These are phyloP conservation scores for Colletotrichum noveboracense DNA, from an alignment of 2,329 filamentous ascomycete species.

Conservation along the genomic window DNA sequence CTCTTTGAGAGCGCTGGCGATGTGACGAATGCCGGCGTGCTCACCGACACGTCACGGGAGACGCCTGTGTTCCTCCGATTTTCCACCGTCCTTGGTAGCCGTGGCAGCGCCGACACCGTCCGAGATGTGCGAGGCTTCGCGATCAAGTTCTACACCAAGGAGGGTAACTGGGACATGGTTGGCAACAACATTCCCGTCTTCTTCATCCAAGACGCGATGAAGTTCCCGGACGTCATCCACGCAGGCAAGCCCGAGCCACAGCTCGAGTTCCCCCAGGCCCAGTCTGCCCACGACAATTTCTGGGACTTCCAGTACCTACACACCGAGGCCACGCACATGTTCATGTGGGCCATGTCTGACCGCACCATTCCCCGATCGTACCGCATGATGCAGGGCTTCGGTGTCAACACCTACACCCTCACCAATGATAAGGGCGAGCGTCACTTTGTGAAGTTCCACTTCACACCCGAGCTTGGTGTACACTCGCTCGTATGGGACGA, in stretches of 20 bases:
- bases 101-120: slow-evolving; percentile 80
- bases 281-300: slow-evolving; percentile 76
- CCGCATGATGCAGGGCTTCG: slow-evolving; percentile 88
- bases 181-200: slow-evolving; percentile 75
- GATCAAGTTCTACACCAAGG: slow-evolving; percentile 77
- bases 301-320: slow-evolving; percentile 77
- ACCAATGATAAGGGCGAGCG: slow-evolving; percentile 71
- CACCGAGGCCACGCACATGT: slow-evolving; percentile 78
- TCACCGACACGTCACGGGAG: slow-evolving; percentile 71
- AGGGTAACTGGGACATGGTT: slow-evolving; percentile 79
- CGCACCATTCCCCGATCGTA: slow-evolving; percentile 75
- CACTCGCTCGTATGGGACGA: slow-evolving; percentile 83
- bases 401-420: slow-evolving; percentile 79
- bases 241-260: slow-evolving; percentile 70
- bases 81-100: slow-evolving; percentile 77
- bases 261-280: slow-evolving; percentile 74
- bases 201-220: slow-evolving; percentile 78
- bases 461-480: slow-evolving; percentile 75
- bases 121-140: slow-evolving; percentile 83
- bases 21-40: slow-evolving; percentile 65
- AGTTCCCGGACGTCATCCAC: slow-evolving; percentile 72
- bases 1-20: slow-evolving; percentile 62
- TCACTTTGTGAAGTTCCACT: slow-evolving; percentile 80
- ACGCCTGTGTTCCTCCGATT: slow-evolving; percentile 77
- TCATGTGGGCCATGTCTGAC: slow-evolving; percentile 80